Conservation (phyloP, 2,329 filamentous ascomycete genomes). For the Paecilomyces sp. region DNA sequence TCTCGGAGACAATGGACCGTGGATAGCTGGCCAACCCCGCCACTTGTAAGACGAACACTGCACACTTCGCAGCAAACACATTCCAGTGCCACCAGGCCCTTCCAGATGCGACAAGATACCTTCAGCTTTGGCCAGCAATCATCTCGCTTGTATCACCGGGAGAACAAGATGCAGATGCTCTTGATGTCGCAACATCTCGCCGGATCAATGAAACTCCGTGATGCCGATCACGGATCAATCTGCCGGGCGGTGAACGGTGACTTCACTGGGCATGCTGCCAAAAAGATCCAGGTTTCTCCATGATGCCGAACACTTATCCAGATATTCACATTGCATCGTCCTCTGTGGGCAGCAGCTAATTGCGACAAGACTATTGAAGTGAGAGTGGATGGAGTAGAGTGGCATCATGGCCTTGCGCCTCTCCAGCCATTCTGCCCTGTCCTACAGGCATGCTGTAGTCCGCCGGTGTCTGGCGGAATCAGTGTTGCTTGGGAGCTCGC, state of each 20-base stretch:
- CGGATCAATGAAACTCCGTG: background rate
- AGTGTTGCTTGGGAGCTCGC: slow-evolving; percentile 24
- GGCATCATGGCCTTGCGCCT: slow-evolving; percentile 29
- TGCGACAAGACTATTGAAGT: slow-evolving; percentile 7
- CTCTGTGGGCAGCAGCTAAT: background rate
- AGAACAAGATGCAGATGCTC: background rate
- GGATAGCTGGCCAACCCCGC: background rate
- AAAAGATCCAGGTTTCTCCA: background rate
- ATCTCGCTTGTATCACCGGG: background rate
- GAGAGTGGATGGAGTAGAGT: slow-evolving; percentile 20
- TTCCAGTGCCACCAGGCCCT: background rate
- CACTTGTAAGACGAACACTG: background rate
- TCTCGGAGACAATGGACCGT: background rate
- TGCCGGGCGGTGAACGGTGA: slow-evolving; percentile 1
- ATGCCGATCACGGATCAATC: slow-evolving; percentile 1
- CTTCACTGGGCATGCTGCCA: background rate
- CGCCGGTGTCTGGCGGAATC: slow-evolving; percentile 12
- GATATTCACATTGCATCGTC: background rate
- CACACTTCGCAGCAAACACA: background rate
- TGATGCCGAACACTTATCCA: background rate
- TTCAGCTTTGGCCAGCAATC: background rate
- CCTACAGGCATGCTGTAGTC: slow-evolving; percentile 15
- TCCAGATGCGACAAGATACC: background rate
- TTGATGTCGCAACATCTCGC: background rate
- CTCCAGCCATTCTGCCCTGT: slow-evolving; percentile 14